Conservation (phyloP, 192 early-diverging fungal genomes). For the Gonapodya sp. region DNA sequence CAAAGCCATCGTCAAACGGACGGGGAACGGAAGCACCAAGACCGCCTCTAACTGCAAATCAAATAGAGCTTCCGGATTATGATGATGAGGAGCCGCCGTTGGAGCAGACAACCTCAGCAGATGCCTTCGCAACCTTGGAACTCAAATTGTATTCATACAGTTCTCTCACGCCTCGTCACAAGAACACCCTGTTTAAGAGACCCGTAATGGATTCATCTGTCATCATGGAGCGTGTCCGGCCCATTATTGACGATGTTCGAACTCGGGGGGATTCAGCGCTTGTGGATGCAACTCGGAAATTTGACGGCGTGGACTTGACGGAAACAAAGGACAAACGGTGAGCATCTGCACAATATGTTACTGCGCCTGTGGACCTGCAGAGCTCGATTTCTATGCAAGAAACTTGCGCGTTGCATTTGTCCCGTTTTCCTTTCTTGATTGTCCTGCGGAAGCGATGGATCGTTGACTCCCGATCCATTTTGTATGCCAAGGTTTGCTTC, state of each 20-base stretch:
- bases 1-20: background rate
- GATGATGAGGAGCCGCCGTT: background rate
- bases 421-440: no score
- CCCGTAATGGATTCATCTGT: conserved; percentile 88
- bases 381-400: no score
- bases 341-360: no score
- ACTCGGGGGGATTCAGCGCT: conserved; percentile 76
- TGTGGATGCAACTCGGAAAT: conserved; percentile 74
- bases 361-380: no score
- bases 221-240: conserved; percentile 76
- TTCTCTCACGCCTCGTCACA: background rate
- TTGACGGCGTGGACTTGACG: conserved; percentile 71
- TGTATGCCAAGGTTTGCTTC: no score
- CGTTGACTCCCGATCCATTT: no score
- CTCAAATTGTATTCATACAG: background rate
- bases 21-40: background rate
- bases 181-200: conserved; percentile 58
- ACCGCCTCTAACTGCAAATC: background rate
- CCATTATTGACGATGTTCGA: conserved; percentile 81
- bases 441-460: no score
- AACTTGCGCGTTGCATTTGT: no score
- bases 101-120: background rate
- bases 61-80: background rate
- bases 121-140: conserved; percentile 7
- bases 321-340: conserved; percentile 11